phyloP scores from a whole-genome alignment of 345 rosid species.

The Eucalyptus curtisii region DNA sequence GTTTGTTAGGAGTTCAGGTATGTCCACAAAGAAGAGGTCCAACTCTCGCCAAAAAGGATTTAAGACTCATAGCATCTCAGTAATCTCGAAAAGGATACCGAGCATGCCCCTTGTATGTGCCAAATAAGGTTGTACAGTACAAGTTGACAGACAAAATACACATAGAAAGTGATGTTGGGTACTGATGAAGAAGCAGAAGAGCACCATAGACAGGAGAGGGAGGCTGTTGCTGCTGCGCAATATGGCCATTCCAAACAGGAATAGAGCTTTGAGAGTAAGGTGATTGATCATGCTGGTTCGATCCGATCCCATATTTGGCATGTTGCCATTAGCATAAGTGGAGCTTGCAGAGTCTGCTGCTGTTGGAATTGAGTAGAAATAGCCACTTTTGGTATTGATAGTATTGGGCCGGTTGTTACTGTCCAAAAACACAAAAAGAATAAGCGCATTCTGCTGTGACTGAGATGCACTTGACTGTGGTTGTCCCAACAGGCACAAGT shows the following conservation, averaged over 20 bases:
- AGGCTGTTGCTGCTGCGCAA: constrained; percentile 36
- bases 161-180: background rate
- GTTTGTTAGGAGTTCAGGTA: background rate
- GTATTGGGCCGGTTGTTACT: constrained; percentile 28
- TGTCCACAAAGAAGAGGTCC: background rate
- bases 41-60: background rate
- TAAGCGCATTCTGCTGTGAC: constrained; percentile 79
- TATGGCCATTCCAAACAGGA: constrained; percentile 67
- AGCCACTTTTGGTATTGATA: constrained; percentile 31
- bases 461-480: constrained; percentile 39
- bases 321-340: constrained; percentile 53
- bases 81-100: background rate
- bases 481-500: constrained; percentile 64
- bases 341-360: constrained; percentile 48
- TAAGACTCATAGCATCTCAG: background rate
- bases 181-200: background rate
- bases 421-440: constrained; percentile 71
- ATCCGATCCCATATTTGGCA: constrained; percentile 38
- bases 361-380: constrained; percentile 44
- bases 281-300: constrained; percentile 51
- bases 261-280: constrained; percentile 39
- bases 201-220: constrained; percentile 64
- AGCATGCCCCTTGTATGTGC: background rate
- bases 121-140: background rate
- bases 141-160: background rate